Base-by-base conservation (phyloP, 257 asterid genomes). In the Osmanthus fragrans region DNA sequence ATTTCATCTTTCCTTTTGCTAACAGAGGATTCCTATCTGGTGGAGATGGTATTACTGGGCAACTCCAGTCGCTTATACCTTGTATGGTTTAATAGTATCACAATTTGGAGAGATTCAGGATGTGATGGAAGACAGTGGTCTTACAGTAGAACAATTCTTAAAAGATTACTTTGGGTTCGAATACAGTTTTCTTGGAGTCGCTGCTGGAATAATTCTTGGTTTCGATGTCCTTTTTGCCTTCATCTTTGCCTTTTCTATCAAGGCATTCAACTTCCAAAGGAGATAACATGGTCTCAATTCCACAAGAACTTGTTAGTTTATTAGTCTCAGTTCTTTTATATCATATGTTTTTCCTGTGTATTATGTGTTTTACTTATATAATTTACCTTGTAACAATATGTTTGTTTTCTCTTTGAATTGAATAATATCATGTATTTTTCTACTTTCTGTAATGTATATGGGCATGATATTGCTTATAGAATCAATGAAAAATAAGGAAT, bases 31-130 rank as follows among this genome's bases (percentile, higher is more conserved):
- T 8, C 93, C 97, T 3, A 29, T 91, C 8, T 92, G 95, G 95
- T 92, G 96, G 96, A 88, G 96, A 86, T 92, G 97, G 97, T 89
- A 88, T 85, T 92, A 88, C 71, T 92, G 96, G 95, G 84, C 71
- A 58, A 80, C 86, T 12, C 97, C 96, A 0, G 70, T 87, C 13
- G 83, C 96, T 3, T 91, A 90, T 80, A 89, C 96, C 11, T 79
- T 92, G 77, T 90, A 92, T 27, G 97, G 96, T 1, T 58, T 91
- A 73, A 63, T 91, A 18, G 80, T 82, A 11, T 80, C 97, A 4
- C 97, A 92, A 64, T 92, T 84, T 40, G 96, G 95, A 70, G 93
- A 92, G 5, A 27, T 85, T 45, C 39, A 51, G 74, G 84, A 83
- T 8, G 32, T 1, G 9, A 77, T 87, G 87, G 79, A 37, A 0